phyloP scores from a whole-genome alignment of 129 eudicot species.

The Gnaphalium uliginosum region DNA sequence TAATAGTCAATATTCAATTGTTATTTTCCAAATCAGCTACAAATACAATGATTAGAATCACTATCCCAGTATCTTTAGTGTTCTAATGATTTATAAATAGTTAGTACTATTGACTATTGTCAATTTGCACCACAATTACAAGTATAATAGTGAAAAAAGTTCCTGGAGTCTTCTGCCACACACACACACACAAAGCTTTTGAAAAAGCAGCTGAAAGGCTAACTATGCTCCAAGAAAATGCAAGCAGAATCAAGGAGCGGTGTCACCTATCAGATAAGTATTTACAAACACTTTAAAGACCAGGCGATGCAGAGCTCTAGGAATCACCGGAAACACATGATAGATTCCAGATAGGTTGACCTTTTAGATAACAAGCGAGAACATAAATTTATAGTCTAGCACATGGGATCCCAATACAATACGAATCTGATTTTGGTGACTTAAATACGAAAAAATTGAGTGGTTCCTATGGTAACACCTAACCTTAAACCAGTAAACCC shows the following conservation, averaged over 20 bases:
- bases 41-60: neutral
- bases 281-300: neutral
- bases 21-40: constrained; percentile 1
- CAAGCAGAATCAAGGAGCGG: neutral
- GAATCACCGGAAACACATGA: neutral
- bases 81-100: no score
- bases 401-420: neutral
- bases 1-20: neutral
- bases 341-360: neutral
- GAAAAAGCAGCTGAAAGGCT: neutral
- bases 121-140: neutral
- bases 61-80: neutral
- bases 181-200: neutral
- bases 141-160: neutral
- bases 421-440: no score
- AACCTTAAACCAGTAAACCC: no score
- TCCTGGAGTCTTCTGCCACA: no score
- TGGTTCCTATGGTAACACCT: no score
- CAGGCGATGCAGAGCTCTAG: neutral
- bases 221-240: neutral
- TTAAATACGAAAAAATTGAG: no score
- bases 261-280: neutral
- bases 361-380: neutral
- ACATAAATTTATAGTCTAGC: neutral
- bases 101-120: no score